Evolutionary conservation across 2,329 filamentous ascomycete genomes (phyloP).

Genomic region (Penicillium sp.): DNA sequence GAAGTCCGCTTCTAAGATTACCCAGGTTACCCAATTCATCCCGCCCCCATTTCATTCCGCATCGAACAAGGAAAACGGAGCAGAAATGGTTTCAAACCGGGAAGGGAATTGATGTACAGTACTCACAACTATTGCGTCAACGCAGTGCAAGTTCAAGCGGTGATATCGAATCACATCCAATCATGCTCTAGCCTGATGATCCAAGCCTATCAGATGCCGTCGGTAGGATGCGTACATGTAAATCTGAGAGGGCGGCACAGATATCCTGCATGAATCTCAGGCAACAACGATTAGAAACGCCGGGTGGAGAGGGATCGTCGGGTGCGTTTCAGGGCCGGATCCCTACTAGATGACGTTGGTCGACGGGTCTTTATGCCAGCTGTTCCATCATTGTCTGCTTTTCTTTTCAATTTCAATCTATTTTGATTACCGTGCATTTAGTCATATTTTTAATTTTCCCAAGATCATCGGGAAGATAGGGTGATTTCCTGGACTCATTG

Average conservation of each 20-base stretch:
- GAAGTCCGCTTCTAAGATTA: constrained; percentile 18
- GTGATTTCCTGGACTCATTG: background rate
- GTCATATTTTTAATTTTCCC: background rate
- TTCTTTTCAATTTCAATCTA: too few relatives aligned
- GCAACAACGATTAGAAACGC: background rate
- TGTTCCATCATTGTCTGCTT: too few relatives aligned
- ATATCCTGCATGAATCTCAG: background rate
- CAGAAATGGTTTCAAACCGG: background rate
- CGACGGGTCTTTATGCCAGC: background rate
- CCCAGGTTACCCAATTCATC: background rate
- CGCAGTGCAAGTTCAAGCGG: background rate
- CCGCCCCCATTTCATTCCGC: background rate
- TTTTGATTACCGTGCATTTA: too few relatives aligned
- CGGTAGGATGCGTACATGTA: background rate
- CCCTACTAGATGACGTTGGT: background rate
- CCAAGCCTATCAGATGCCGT: background rate
- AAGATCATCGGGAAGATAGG: background rate
- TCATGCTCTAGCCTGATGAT: background rate
- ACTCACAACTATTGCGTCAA: background rate
- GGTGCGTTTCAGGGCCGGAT: background rate
- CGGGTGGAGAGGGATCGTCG: background rate
- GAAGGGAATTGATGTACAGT: background rate
- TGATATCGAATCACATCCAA: background rate
- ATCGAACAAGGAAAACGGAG: background rate
- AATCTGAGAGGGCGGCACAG: background rate